A percentile compares a stretch with the other conserved stretches of the same genome.
phyloP scores from a whole-genome alignment of 306 rosid genomes.

The Malus orientalis region DNA sequence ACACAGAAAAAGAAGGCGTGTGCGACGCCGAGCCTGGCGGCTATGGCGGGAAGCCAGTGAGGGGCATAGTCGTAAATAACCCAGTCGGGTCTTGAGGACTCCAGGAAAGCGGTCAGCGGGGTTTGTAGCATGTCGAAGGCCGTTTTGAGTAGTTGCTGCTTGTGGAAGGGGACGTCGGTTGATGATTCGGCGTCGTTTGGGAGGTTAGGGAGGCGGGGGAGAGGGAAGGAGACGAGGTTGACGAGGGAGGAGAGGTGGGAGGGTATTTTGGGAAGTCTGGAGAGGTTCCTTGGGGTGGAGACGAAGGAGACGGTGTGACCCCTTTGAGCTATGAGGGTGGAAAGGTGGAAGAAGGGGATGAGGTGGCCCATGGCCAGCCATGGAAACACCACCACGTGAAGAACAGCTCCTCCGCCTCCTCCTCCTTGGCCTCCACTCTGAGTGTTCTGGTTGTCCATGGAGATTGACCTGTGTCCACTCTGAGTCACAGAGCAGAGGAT shows the following conservation, averaged over 20 bases:
- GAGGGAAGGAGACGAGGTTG: conserved; percentile 19
- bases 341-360: conserved; percentile 37
- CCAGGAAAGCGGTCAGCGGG: conserved; percentile 9
- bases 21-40: conserved; percentile 21
- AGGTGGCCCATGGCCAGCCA: conserved; percentile 51
- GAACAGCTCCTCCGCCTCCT: not conserved
- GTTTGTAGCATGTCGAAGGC: conserved; percentile 32
- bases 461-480: not conserved
- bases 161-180: conserved; percentile 28
- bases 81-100: conserved; percentile 28
- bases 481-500: no score
- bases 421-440: not conserved
- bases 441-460: not conserved
- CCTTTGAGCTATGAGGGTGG: conserved; percentile 27
- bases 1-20: conserved; percentile 29
- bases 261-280: conserved; percentile 29
- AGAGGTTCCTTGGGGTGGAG: conserved; percentile 32
- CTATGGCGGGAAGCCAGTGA: conserved; percentile 40
- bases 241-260: conserved; percentile 24
- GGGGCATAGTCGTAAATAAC: conserved; percentile 43
- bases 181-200: conserved; percentile 36
- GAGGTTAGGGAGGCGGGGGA: conserved; percentile 22
- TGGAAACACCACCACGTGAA: conserved; percentile 37
- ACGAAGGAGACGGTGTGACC: conserved; percentile 31
- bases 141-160: conserved; percentile 27